These are phyloP conservation scores for Houttuynia cordata DNA, from an alignment of 164 flowering plant genomes.

Conservation along the genomic window DNA sequence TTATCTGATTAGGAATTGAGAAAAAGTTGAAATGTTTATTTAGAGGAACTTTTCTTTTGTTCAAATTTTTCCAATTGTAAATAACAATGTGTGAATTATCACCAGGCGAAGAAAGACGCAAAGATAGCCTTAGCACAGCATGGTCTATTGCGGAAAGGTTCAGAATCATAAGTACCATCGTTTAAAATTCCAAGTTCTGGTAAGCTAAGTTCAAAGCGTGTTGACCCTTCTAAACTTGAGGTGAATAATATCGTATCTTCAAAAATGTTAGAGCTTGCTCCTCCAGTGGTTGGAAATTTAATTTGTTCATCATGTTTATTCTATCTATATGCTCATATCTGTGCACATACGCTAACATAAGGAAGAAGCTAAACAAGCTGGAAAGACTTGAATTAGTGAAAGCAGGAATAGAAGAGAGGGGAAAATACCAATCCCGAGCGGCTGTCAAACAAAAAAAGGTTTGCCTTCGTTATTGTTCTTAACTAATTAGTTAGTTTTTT, in stretches of 20 bases:
- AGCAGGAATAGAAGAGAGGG: conserved; percentile 85
- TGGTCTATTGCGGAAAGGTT: conserved; percentile 38
- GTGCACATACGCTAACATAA: conserved; percentile 36
- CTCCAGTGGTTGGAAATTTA: no score
- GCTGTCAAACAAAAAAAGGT: conserved; percentile 90
- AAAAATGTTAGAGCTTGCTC: not conserved
- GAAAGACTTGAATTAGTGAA: conserved; percentile 52
- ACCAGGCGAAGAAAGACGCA: conserved; percentile 62
- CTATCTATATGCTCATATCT: not conserved
- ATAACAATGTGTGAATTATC: not conserved
- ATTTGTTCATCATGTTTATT: not conserved
- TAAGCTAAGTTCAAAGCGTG: conserved; percentile 49
- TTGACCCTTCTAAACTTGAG: conserved; percentile 71
- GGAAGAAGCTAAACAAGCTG: conserved; percentile 56
- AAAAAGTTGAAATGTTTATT: not conserved
- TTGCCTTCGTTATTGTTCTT: conserved; percentile 1
- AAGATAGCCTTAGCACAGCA: conserved; percentile 45
- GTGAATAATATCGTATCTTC: conserved; percentile 21
- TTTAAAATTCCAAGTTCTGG: conserved; percentile 56
- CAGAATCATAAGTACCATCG: conserved; percentile 21
- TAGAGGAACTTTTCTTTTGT: not conserved
- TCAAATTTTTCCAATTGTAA: not conserved
- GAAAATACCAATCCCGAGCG: conserved; percentile 54
- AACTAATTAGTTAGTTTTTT: not conserved
- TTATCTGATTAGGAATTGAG: no score